Percentiles rank a stretch among this genome's conserved stretches.
Conservation (phyloP, 306 rosid species). For the Gleditsia sinensis region DNA sequence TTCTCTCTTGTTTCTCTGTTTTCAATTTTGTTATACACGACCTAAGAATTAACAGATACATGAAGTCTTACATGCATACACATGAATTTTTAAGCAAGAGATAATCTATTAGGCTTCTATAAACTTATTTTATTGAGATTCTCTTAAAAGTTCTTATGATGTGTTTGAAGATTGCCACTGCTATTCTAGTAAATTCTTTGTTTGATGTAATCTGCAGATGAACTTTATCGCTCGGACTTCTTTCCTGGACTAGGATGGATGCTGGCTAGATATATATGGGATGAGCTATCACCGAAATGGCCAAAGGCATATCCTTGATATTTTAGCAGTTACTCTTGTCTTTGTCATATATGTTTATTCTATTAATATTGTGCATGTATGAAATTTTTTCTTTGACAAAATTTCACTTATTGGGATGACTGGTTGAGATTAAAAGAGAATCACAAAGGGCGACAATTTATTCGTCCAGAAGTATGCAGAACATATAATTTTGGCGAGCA, state of each 20-base stretch:
- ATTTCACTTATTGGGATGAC: conserved; percentile 94
- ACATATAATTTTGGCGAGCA: conserved; percentile 95
- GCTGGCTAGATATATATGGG: conserved; percentile 85
- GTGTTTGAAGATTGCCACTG: conserved; percentile 8
- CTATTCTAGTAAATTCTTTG: conserved; percentile 27
- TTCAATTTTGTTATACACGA: conserved; percentile 11
- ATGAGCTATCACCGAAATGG: conserved; percentile 99
- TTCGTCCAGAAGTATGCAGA: conserved; percentile 98
- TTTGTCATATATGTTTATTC: conserved; percentile 24
- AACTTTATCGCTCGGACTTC: conserved; percentile 91
- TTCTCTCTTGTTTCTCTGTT: not conserved
- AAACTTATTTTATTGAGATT: conserved; percentile 17
- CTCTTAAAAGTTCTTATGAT: not conserved
- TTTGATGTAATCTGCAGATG: conserved; percentile 61
- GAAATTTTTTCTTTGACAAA: conserved; percentile 72
- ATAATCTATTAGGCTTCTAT: conserved; percentile 5
- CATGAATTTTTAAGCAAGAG: conserved; percentile 6
- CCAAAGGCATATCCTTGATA: conserved; percentile 97
- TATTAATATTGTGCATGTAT: conserved; percentile 30
- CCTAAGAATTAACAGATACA: not conserved
- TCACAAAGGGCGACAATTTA: conserved; percentile 86
- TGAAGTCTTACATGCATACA: not conserved
- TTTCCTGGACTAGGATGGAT: conserved; percentile 99
- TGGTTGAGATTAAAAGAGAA: conserved; percentile 91
- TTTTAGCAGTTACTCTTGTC: conserved; percentile 33